phyloP scores from a whole-genome alignment of 768 basidiomycete species.

The Agrocybe chaxingu region DNA sequence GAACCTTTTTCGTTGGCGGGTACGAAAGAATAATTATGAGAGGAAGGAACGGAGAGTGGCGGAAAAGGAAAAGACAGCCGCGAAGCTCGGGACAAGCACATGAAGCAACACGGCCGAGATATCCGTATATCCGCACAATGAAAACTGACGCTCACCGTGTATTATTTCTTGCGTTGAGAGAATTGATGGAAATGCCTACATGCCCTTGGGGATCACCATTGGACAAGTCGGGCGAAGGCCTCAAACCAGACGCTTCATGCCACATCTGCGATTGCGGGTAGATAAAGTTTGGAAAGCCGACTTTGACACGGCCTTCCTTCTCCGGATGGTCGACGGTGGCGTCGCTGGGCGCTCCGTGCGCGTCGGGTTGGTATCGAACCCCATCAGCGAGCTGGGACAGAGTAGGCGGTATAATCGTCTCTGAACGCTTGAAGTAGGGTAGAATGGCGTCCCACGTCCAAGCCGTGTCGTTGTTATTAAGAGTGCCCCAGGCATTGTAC shows the following conservation, averaged over 20 bases:
- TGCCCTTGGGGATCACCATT: constrained; percentile 23
- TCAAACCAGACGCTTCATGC: constrained; percentile 23
- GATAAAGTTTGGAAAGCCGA: constrained; percentile 30
- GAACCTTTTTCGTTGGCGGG: no score
- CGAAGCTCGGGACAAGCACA: no score
- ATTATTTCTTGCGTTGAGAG: constrained; percentile 27
- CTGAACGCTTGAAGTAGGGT: constrained; percentile 47
- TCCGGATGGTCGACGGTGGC: no score
- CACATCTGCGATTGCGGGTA: constrained; percentile 27
- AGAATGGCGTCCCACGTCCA: constrained; percentile 42
- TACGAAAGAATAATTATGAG: no score
- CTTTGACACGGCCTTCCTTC: constrained; percentile 23
- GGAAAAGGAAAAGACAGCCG: neutral
- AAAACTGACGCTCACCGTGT: constrained; percentile 18
- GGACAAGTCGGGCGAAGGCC: constrained; percentile 21
- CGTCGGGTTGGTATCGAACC: constrained; percentile 17
- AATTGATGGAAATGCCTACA: constrained; percentile 27
- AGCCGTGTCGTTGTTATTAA: constrained; percentile 23
- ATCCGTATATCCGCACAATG: neutral
- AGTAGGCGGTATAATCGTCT: constrained; percentile 52
- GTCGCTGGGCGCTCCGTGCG: constrained; percentile 19
- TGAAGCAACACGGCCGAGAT: no score
- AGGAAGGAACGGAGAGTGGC: neutral
- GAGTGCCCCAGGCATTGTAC: constrained; percentile 29
- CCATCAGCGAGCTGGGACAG: constrained; percentile 22